phyloP scores from a whole-genome alignment of 441 rosid genomes.

The Bocquillonia castaneifolia region DNA sequence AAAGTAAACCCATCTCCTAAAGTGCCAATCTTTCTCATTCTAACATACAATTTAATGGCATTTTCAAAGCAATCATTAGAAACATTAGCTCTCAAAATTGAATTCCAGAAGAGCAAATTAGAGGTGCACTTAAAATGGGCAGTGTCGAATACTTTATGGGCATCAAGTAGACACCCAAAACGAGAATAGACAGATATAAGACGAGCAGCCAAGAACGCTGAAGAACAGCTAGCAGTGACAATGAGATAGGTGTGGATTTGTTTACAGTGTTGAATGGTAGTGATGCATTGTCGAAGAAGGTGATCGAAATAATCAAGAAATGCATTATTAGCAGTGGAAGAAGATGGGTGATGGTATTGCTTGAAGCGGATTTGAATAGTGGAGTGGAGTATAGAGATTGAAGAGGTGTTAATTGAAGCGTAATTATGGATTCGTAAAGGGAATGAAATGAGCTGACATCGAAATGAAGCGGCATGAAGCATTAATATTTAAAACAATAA shows the following conservation, averaged over 20 bases:
- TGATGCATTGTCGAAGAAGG: conserved; percentile 40
- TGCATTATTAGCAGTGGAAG: conserved; percentile 7
- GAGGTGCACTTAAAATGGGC: conserved; percentile 29
- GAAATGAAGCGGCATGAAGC: conserved; percentile 17
- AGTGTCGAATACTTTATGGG: conserved; percentile 46
- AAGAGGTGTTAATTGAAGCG: conserved; percentile 15
- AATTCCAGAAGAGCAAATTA: conserved; percentile 50
- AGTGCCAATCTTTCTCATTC: conserved; percentile 46
- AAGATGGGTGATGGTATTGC: conserved; percentile 5
- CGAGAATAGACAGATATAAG: conserved; percentile 43
- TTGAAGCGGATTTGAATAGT: conserved; percentile 2
- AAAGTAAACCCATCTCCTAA: conserved; percentile 53
- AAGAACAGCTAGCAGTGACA: conserved; percentile 28
- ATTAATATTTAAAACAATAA: background rate
- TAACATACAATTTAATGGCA: conserved; percentile 39
- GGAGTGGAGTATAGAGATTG: conserved; percentile 6
- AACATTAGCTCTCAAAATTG: conserved; percentile 48
- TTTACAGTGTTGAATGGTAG: conserved; percentile 30
- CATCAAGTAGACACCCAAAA: conserved; percentile 36
- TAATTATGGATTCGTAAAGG: conserved; percentile 11
- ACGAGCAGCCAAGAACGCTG: conserved; percentile 51
- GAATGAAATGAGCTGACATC: background rate
- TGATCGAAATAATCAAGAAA: conserved; percentile 30
- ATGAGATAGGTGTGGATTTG: conserved; percentile 44
- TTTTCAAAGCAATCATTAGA: conserved; percentile 32